Base-by-base conservation (phyloP, 257 asterid genomes). In the Fraxinus quadrangulata region DNA sequence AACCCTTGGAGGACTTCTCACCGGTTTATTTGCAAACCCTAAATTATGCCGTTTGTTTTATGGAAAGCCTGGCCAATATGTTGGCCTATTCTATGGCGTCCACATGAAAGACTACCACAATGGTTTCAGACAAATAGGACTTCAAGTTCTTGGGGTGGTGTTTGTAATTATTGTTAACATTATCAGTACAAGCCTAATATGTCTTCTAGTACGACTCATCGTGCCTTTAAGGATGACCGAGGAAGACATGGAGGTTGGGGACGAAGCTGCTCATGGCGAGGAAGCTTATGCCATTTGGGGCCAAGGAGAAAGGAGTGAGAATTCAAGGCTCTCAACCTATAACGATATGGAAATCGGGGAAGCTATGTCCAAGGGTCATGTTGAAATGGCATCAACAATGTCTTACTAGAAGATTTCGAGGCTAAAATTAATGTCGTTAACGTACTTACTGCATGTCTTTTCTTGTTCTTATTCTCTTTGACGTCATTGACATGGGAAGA, bases 261-360 rank as follows among this genome's bases (percentile, higher is more conserved):
- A 91, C 66, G 94, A 91, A 24, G 96, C 94, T 19, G 94, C 94
- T 2, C 96, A 91, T 39, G 96, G 96, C 1, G 94, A 91, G 72
- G 96, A 91, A 49, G 94, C 96, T 3, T 91, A 91, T 39, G 92
- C 94, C n/a, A 88, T 88, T 31, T 91, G 96, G 96, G 94, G 94
- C 2, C 91, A 91, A 75, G 96, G 96, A 34, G 94, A 91, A 7
- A 82, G 90, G 83, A 78, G 78, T 19, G 92, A 88, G 31, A 88
- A 78, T 72, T 84, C 90, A 0, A 80, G 88, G 45, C 72, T 80
- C 63, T 82, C 92, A n/a, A 74, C 76, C 13, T 82, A 84, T 36
- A 89, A 87, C 71, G 90, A 86, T 67, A 87, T 85, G 30, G 88
- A 85, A 33, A 40, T 51, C 8, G 89, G 87, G 21, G 70, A 77